These are phyloP conservation scores for Posidonia oceanica DNA, from an alignment of 116 monocot species.

Conservation along the genomic window DNA sequence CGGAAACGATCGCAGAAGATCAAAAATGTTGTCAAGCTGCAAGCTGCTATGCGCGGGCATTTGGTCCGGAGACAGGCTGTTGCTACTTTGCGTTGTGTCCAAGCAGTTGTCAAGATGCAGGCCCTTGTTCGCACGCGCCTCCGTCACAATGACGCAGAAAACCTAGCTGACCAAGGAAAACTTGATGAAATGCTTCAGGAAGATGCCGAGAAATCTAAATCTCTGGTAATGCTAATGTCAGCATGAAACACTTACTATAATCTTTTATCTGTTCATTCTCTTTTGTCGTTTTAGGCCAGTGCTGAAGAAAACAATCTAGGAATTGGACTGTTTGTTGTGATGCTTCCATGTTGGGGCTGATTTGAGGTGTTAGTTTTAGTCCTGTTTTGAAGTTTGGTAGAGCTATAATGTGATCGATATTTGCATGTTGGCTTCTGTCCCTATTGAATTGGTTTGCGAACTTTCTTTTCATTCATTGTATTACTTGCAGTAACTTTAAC, in stretches of 20 bases:
- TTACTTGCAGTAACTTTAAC: too few species aligned
- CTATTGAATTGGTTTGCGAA: too few species aligned
- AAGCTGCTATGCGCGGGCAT: conserved; percentile 60
- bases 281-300: neutral
- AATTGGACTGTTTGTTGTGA: too few species aligned
- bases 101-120: conserved; percentile 72
- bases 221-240: neutral
- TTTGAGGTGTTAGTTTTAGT: too few species aligned
- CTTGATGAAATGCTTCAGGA: neutral
- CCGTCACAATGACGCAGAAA: conserved; percentile 3
- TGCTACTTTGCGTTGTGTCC: conserved; percentile 60
- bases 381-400: too few species aligned
- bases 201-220: neutral
- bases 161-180: neutral
- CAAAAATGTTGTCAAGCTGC: conserved; percentile 36
- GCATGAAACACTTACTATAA: neutral
- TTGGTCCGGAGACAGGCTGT: conserved; percentile 57
- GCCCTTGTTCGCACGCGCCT: conserved; percentile 45
- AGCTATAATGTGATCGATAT: too few species aligned
- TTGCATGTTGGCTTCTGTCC: too few species aligned
- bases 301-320: too few species aligned
- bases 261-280: neutral
- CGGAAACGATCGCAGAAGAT: conserved; percentile 5
- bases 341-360: too few species aligned
- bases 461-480: too few species aligned